phyloP scores from a whole-genome alignment of 768 basidiomycete species.

The Boletales sp. region DNA sequence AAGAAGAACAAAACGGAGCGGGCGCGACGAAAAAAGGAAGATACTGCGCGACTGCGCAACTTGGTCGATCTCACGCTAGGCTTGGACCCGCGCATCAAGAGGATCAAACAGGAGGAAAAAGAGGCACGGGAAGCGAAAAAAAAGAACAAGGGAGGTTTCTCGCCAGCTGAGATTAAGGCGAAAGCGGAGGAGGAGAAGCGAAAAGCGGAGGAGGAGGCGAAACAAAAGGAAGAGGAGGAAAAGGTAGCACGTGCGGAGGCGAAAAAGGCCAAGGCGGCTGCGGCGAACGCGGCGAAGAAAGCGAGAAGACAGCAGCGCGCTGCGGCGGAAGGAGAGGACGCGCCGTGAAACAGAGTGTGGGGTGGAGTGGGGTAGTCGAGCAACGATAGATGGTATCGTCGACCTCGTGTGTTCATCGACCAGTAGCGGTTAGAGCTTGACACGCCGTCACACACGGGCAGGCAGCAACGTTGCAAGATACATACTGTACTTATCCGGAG shows the following conservation, averaged over 20 bases:
- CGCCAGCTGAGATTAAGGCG: conserved; percentile 46
- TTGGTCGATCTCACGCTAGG: conserved; percentile 84
- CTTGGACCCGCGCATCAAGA: conserved; percentile 92
- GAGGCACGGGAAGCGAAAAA: conserved; percentile 92
- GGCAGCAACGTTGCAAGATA: conserved; percentile 19
- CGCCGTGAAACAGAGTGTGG: conserved; percentile 2
- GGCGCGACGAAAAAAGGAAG: conserved; percentile 94
- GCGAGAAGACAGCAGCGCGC: conserved; percentile 65
- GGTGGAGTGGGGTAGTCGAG: no score
- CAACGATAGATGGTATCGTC: no score
- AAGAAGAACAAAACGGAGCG: conserved; percentile 99
- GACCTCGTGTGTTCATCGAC: neutral
- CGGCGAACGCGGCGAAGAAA: conserved; percentile 90
- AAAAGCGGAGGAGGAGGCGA: conserved; percentile 69
- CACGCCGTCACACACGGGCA: conserved; percentile 20
- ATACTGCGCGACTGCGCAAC: conserved; percentile 82
- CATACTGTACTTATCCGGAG: no score
- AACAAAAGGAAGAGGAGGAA: conserved; percentile 80
- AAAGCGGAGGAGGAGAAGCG: conserved; percentile 55
- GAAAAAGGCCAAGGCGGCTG: conserved; percentile 81
- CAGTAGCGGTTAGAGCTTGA: conserved; percentile 23
- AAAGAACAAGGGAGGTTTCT: conserved; percentile 43
- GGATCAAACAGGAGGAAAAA: conserved; percentile 96
- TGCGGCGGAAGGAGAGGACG: conserved; percentile 38
- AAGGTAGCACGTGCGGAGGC: conserved; percentile 70